A percentile compares a stretch with the other conserved stretches of the same genome.
Conservation (phyloP, 1,284 basidiomycete species). For the Ganoderma leucocontextum region DNA sequence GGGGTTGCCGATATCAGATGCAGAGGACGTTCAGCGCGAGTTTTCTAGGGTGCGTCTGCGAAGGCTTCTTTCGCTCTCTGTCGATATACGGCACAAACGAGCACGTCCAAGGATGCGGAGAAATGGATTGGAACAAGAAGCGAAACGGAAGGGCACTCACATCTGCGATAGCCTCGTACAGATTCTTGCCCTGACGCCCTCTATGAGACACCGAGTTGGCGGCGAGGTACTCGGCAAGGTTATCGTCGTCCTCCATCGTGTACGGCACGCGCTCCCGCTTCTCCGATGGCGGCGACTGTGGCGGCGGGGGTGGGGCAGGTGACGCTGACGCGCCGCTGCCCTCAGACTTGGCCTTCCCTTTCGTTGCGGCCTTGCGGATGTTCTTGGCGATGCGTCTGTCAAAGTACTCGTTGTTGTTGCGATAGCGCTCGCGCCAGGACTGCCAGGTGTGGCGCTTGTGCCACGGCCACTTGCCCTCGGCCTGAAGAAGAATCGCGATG, state of each 20-base stretch:
- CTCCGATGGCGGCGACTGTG: not conserved
- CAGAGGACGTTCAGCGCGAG: no score
- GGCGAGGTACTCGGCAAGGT: constrained; percentile 74
- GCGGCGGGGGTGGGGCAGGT: not conserved
- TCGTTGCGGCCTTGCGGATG: constrained; percentile 33
- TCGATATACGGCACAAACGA: not conserved
- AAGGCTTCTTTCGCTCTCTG: no score
- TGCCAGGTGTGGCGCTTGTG: constrained; percentile 54
- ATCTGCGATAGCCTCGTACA: constrained; percentile 60
- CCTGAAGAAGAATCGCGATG: constrained; percentile 2
- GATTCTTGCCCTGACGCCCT: constrained; percentile 75
- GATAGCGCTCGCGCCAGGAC: constrained; percentile 65
- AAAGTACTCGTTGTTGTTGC: constrained; percentile 48
- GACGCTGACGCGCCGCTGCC: not conserved
- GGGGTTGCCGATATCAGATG: no score
- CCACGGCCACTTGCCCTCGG: constrained; percentile 48
- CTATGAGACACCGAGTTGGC: constrained; percentile 63
- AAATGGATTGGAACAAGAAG: no score
- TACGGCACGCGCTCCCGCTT: constrained; percentile 60
- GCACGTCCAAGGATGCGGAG: not conserved
- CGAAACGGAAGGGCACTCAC: constrained; percentile 16
- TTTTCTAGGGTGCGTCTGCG: not conserved
- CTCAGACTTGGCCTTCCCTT: not conserved
- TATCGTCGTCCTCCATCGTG: constrained; percentile 71
- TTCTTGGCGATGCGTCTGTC: constrained; percentile 50